These are phyloP conservation scores for Cylindrodendrum hubeiense DNA, from an alignment of 2,329 filamentous ascomycete genomes.

Conservation along the genomic window DNA sequence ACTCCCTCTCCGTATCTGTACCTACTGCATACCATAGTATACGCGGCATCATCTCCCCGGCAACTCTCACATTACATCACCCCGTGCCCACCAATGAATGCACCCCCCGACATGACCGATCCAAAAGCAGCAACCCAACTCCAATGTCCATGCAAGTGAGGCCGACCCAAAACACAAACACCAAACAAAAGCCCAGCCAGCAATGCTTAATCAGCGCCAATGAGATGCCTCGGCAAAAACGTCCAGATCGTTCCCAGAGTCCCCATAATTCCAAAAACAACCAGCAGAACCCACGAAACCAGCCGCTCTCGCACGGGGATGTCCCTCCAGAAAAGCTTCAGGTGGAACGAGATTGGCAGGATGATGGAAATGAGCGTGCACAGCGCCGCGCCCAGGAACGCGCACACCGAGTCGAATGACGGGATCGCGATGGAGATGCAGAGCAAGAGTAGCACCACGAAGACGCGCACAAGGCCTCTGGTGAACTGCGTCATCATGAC, in stretches of 20 bases:
- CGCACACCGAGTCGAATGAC: slow-evolving; percentile 90
- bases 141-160: not conserved
- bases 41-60: not conserved
- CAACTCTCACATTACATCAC: not conserved
- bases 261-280: slow-evolving; percentile 77
- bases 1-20: not conserved
- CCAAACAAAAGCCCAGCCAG: not conserved
- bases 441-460: slow-evolving; percentile 79
- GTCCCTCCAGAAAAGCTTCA: slow-evolving; percentile 87
- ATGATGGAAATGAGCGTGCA: slow-evolving; percentile 97
- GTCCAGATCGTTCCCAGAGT: slow-evolving; percentile 87
- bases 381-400: slow-evolving; percentile 87
- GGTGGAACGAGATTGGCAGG: slow-evolving; percentile 86
- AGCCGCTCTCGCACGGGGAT: slow-evolving; percentile 73
- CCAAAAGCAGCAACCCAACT: slow-evolving; percentile 4
- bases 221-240: slow-evolving; percentile 82
- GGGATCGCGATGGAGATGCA: slow-evolving; percentile 78
- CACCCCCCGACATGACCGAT: not conserved
- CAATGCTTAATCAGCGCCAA: slow-evolving; percentile 62
- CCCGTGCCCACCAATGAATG: not conserved
- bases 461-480: slow-evolving; percentile 73
- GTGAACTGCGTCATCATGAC: slow-evolving; percentile 59
- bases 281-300: slow-evolving; percentile 76
- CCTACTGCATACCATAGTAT: not conserved
- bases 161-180: slow-evolving; percentile 23